These are phyloP conservation scores for Penicillium sp. DNA, from an alignment of 2,329 filamentous ascomycete species.

Conservation along the genomic window DNA sequence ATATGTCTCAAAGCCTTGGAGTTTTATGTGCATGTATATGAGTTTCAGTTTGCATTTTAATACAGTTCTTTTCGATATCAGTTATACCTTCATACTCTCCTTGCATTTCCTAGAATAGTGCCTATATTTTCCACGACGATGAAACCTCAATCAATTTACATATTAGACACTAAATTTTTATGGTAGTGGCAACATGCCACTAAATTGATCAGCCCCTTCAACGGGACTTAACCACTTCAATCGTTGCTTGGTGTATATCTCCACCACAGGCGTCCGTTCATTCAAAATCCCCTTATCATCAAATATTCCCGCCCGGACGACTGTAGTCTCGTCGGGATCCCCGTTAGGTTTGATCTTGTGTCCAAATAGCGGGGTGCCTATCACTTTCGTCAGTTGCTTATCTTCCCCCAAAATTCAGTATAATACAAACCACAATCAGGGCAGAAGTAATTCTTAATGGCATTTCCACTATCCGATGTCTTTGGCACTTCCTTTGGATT, in stretches of 20 bases:
- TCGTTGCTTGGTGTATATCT: slow-evolving; percentile 31
- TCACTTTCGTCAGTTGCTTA: slow-evolving; percentile 1
- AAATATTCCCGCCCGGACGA: slow-evolving; percentile 39
- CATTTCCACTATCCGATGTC: slow-evolving; percentile 36
- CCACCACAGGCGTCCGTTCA: slow-evolving; percentile 28
- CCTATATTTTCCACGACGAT: neutral
- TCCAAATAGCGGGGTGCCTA: slow-evolving; percentile 33
- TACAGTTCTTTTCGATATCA: neutral
- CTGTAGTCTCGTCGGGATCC: slow-evolving; percentile 18
- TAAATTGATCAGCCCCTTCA: slow-evolving; percentile 28
- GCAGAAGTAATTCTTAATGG: slow-evolving; percentile 39
- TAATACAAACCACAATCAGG: slow-evolving; percentile 35
- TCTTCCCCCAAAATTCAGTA: neutral
- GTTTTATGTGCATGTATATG: slow-evolving; percentile 24
- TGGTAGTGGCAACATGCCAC: slow-evolving; percentile 21
- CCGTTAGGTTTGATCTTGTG: slow-evolving; percentile 23
- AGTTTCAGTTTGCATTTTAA: slow-evolving; percentile 12
- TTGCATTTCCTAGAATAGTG: neutral
- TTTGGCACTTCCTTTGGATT: slow-evolving; percentile 37
- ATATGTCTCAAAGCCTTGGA: slow-evolving; percentile 25
- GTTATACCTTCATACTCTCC: neutral
- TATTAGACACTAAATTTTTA: neutral
- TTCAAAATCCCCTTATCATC: slow-evolving; percentile 32
- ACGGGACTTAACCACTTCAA: slow-evolving; percentile 25
- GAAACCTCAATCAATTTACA: neutral